phyloP scores from a whole-genome alignment of 306 rosid genomes.

The Vicia villosa region DNA sequence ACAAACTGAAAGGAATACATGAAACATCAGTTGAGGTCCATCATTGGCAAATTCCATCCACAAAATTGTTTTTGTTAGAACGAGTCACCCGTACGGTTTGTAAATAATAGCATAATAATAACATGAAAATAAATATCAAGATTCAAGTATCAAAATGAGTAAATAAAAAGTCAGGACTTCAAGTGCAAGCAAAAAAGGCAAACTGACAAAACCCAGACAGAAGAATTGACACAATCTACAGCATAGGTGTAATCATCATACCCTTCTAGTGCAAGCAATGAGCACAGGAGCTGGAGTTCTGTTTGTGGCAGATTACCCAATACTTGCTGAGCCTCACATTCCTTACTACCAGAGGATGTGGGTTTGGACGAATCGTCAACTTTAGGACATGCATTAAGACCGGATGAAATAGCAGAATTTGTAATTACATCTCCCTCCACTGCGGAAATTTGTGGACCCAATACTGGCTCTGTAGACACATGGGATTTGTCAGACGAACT shows the following conservation, averaged over 20 bases:
- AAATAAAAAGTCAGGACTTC: slow-evolving; percentile 5
- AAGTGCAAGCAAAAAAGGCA: slow-evolving; percentile 18
- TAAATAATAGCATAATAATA: slow-evolving; percentile 18
- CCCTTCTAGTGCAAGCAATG: slow-evolving; percentile 97
- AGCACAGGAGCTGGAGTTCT: slow-evolving; percentile 89
- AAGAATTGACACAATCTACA: slow-evolving; percentile 27
- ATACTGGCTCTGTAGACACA: slow-evolving; percentile 51
- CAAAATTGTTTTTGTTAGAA: slow-evolving; percentile 6
- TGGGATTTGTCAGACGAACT: slow-evolving; percentile 51
- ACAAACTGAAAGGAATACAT: slow-evolving; percentile 61
- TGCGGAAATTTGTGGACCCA: slow-evolving; percentile 58
- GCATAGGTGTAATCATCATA: slow-evolving; percentile 43
- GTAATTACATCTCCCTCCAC: slow-evolving; percentile 67
- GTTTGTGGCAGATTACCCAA: slow-evolving; percentile 72
- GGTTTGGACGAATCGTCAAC: slow-evolving; percentile 53
- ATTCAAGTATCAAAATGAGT: slow-evolving; percentile 5
- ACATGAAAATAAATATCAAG: slow-evolving; percentile 27
- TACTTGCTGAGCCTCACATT: slow-evolving; percentile 54
- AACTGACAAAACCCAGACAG: slow-evolving; percentile 22
- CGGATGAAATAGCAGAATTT: slow-evolving; percentile 54
- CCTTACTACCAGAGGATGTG: slow-evolving; percentile 49
- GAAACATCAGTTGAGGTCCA: slow-evolving; percentile 41
- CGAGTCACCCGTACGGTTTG: slow-evolving; percentile 7
- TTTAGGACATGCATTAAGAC: slow-evolving; percentile 48
- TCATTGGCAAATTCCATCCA: slow-evolving; percentile 13